Percentiles rank a stretch among this genome's conserved stretches.
phyloP scores from a whole-genome alignment of 305 asterid species.

The Galium porrigens region DNA sequence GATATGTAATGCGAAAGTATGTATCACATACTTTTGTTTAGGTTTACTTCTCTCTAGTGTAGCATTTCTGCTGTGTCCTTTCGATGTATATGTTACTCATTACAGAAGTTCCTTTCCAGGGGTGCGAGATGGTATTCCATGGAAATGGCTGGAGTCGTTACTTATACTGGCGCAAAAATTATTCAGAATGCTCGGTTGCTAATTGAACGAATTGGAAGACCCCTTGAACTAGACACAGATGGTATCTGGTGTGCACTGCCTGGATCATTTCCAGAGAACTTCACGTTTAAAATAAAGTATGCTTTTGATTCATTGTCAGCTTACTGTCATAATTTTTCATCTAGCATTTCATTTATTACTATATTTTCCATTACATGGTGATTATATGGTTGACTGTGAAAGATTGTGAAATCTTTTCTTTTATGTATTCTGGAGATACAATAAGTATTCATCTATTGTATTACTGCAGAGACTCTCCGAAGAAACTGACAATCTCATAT shows the following conservation, averaged over 20 bases:
- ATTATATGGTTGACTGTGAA: slow-evolving; percentile 4
- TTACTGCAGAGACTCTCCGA: slow-evolving; percentile 52
- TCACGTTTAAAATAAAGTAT: slow-evolving; percentile 79
- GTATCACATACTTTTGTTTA: slow-evolving; percentile 17
- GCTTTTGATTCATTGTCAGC: slow-evolving; percentile 14
- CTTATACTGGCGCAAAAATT: slow-evolving; percentile 93
- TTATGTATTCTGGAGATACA: slow-evolving; percentile 12
- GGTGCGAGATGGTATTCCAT: slow-evolving; percentile 99
- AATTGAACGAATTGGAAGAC: slow-evolving; percentile 92
- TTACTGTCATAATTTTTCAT: slow-evolving; percentile 4
- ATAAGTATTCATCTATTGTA: slow-evolving; percentile 18
- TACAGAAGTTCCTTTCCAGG: slow-evolving; percentile 28
- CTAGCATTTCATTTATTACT: background rate
- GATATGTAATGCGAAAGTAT: slow-evolving; percentile 98
- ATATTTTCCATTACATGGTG: background rate
- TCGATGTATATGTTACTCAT: slow-evolving; percentile 11
- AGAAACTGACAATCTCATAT: slow-evolving; percentile 86
- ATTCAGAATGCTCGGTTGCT: slow-evolving; percentile 96
- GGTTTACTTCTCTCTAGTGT: slow-evolving; percentile 1
- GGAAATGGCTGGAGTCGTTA: slow-evolving; percentile 99
- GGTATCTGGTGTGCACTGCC: slow-evolving; percentile 96
- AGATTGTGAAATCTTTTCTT: slow-evolving; percentile 10
- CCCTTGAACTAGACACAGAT: slow-evolving; percentile 96
- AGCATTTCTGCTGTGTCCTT: slow-evolving; percentile 6
- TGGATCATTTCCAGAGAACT: slow-evolving; percentile 93